Conservation (phyloP, 192 early-diverging fungal species). For the Dissophora globulifera region DNA sequence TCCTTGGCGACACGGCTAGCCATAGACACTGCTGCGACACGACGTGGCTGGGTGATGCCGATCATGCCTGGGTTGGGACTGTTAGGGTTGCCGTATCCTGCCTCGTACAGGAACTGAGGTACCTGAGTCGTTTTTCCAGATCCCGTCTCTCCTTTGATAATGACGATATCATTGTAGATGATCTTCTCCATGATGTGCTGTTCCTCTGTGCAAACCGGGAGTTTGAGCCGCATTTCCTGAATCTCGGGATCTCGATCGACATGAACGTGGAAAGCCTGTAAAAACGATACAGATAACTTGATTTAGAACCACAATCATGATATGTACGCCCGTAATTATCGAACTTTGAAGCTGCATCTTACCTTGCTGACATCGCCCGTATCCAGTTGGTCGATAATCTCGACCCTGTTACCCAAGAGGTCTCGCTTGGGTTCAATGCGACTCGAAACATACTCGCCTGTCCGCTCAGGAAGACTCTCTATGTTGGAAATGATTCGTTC, state of each 20-base stretch:
- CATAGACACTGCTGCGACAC: conserved; percentile 98
- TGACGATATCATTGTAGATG: conserved; percentile 81
- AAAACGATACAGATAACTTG: too few species aligned
- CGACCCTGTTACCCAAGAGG: conserved; percentile 29
- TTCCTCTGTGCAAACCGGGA: conserved; percentile 95
- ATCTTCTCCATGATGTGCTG: conserved; percentile 99
- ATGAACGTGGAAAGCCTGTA: conserved; percentile 73
- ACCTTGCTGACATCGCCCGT: conserved; percentile 28
- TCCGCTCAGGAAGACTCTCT: conserved; percentile 32
- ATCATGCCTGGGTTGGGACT: conserved; percentile 90
- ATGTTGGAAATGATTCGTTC: conserved; percentile 44
- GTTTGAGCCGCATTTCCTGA: conserved; percentile 76
- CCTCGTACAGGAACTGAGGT: conserved; percentile 97
- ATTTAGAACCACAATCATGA: too few species aligned
- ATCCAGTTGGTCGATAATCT: conserved; percentile 23
- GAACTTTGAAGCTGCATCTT: too few species aligned
- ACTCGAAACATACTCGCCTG: conserved; percentile 33
- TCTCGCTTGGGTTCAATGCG: conserved; percentile 43
- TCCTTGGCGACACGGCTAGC: conserved; percentile 94
- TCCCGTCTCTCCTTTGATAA: conserved; percentile 98
- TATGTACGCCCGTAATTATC: too few species aligned
- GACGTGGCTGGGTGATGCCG: conserved; percentile 97
- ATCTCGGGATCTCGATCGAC: conserved; percentile 81
- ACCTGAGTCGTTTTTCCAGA: conserved; percentile 98
- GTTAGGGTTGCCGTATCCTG: conserved; percentile 92